Evolutionary conservation across 2,329 filamentous ascomycete genomes (phyloP).

Genomic region (Microdochium trichocladiopsis): DNA sequence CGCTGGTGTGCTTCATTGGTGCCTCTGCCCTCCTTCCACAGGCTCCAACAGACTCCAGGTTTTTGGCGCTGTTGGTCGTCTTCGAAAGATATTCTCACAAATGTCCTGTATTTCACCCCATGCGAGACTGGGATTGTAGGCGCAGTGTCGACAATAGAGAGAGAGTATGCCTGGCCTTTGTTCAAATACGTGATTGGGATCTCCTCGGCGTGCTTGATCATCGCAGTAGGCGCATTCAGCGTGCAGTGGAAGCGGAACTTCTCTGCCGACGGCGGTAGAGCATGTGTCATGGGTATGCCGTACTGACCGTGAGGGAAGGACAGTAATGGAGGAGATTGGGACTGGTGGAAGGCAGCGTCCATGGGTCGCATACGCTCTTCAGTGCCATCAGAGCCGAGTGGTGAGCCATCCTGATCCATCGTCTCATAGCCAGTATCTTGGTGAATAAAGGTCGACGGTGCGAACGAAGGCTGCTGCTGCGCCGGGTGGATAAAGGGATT

Average conservation of each 20-base stretch:
- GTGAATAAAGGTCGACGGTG: constrained; percentile 74
- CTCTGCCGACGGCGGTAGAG: constrained; percentile 49
- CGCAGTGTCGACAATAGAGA: constrained; percentile 74
- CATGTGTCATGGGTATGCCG: constrained; percentile 35
- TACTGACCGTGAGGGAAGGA: constrained; percentile 47
- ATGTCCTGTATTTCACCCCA: constrained; percentile 76
- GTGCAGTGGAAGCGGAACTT: constrained; percentile 87
- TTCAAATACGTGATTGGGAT: constrained; percentile 98
- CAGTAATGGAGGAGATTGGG: constrained; percentile 52
- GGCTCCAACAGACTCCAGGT: constrained; percentile 74
- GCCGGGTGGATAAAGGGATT: constrained; percentile 64
- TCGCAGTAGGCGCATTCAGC: constrained; percentile 89
- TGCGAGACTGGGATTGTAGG: constrained; percentile 50
- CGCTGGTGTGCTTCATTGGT: constrained; percentile 91
- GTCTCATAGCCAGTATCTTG: constrained; percentile 74
- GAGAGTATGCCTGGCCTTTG: constrained; percentile 89
- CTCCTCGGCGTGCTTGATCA: constrained; percentile 84
- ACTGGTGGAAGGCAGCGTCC: constrained; percentile 51
- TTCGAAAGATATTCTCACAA: constrained; percentile 92
- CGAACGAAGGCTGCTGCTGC: constrained; percentile 54
- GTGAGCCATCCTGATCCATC: constrained; percentile 68
- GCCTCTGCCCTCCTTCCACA: constrained; percentile 96
- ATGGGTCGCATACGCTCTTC: constrained; percentile 46
- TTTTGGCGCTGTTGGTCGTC: constrained; percentile 87
- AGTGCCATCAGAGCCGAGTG: constrained; percentile 49